Evolutionary conservation across 2,329 filamentous ascomycete species (phyloP), one percentile per base, ranked within the genome.

Genomic region (Ophiostoma piceae): DNA sequence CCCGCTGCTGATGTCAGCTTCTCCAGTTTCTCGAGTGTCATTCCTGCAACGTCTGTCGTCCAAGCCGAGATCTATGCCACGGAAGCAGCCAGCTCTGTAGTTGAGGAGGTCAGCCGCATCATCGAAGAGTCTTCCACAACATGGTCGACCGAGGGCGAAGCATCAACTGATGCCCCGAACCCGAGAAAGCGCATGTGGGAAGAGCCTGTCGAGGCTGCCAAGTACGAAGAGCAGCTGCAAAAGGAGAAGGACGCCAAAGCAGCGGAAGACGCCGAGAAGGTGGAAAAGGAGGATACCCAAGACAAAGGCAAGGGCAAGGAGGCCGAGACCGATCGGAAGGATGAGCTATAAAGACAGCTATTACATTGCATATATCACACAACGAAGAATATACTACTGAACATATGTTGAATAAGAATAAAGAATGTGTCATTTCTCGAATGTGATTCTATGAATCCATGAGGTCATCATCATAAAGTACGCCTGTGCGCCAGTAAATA

Each of bases 121-220:
- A 81, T 88, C 66, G 82, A 84, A 67, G 75, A 67, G 35, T 26
- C 69, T 32, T 51, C 70, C 72, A 41, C 68, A 68, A 26, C n/a
- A 5, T 32, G 11, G 26, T 26, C 19, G 3, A n/a, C 41, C 29
- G 41, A 47, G 6, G 43, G 26, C n/a, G 39, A 47, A 41, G n/a
- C 39, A 19, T 12, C 43, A 14, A 60, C 51, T 74, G 73, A 79
- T 77, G 72, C 72, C 35, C 75, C 77, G 37, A 88, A 88, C 76
- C 84, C 85, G 7, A 88, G 84, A 80, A 88, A 88, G 80, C 84
- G 85, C 78, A 84, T 84, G 79, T 87, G 85, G 81, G 85, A 88
- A 73, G 85, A 85, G 71, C 71, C 74, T 14, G 71, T 72, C 8
- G 75, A 74, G 68, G 73, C 57, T 1, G 71, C 70, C 39, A 74